phyloP scores from a whole-genome alignment of 2,329 filamentous ascomycete species.

The Cyphellophora attinorum region DNA sequence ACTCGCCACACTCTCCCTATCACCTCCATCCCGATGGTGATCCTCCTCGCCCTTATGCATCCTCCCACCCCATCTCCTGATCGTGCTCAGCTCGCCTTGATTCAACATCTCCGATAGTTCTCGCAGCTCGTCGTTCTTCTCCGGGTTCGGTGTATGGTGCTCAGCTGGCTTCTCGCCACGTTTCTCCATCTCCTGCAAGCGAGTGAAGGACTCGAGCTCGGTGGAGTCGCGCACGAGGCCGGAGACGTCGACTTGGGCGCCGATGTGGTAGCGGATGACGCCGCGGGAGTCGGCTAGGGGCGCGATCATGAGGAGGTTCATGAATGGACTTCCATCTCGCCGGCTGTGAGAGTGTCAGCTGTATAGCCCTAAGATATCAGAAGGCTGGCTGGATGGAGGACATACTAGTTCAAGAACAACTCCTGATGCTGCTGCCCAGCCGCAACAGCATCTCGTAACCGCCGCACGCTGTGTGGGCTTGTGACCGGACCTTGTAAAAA shows the following conservation, averaged over 20 bases:
- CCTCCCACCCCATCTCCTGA: slow-evolving; percentile 53
- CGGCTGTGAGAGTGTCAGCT: slow-evolving; percentile 33
- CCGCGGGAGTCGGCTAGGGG: slow-evolving; percentile 61
- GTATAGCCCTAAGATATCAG: neutral
- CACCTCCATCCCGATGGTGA: too few species aligned
- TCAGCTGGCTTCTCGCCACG: slow-evolving; percentile 20
- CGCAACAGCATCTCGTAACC: slow-evolving; percentile 52
- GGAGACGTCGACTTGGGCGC: slow-evolving; percentile 63
- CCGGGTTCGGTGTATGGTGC: slow-evolving; percentile 15
- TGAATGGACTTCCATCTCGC: slow-evolving; percentile 66
- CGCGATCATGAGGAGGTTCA: slow-evolving; percentile 68
- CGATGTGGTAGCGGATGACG: slow-evolving; percentile 58
- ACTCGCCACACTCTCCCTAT: slow-evolving; percentile 18
- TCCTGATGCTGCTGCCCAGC: slow-evolving; percentile 63
- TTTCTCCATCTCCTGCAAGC: slow-evolving; percentile 30
- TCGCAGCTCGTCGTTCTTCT: slow-evolving; percentile 53
- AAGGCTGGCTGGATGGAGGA: neutral
- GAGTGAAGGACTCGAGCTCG: slow-evolving; percentile 53
- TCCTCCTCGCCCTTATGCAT: slow-evolving; percentile 50
- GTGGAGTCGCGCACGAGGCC: slow-evolving; percentile 57
- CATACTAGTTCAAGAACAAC: slow-evolving; percentile 62
- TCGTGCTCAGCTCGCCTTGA: slow-evolving; percentile 53
- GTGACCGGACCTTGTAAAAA: slow-evolving; percentile 70
- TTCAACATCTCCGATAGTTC: slow-evolving; percentile 63
- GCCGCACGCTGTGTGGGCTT: slow-evolving; percentile 50